Conservation (phyloP, 139 green algal genomes). For the Chlorella vulgaris region DNA sequence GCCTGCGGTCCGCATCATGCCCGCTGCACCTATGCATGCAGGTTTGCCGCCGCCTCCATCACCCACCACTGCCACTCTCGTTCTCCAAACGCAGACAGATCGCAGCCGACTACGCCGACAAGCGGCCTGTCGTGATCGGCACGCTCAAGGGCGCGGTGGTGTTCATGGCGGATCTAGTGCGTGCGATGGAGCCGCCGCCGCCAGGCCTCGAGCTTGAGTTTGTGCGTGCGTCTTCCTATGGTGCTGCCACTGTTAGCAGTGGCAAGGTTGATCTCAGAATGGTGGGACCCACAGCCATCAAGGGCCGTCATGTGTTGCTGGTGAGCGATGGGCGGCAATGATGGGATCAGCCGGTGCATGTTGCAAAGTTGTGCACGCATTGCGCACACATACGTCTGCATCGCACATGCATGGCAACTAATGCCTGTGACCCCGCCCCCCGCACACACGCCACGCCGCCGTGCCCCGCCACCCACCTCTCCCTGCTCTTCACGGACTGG, state of each 20-base stretch:
- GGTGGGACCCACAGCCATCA: slow-evolving; percentile 22
- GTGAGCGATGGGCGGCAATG: slow-evolving; percentile 28
- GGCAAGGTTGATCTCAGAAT: slow-evolving; percentile 45
- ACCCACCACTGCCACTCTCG: background rate
- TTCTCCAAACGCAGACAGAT: slow-evolving; percentile 40
- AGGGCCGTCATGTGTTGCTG: slow-evolving; percentile 64
- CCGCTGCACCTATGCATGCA: too few species aligned
- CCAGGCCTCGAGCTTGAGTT: slow-evolving; percentile 62
- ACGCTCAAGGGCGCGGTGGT: slow-evolving; percentile 66
- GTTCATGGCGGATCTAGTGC: slow-evolving; percentile 67
- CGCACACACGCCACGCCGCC: background rate
- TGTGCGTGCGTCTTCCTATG: slow-evolving; percentile 54
- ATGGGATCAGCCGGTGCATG: background rate
- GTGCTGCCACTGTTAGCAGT: slow-evolving; percentile 28
- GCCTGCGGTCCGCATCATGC: background rate
- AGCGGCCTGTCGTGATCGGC: slow-evolving; percentile 51
- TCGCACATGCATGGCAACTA: slow-evolving; percentile 23
- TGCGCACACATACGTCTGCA: too few species aligned
- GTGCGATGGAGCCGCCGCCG: slow-evolving; percentile 54
- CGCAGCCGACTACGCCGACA: slow-evolving; percentile 49
- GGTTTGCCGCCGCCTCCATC: too few species aligned
- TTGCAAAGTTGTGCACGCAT: background rate
- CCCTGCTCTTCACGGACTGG: slow-evolving; percentile 3
- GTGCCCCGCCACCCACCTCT: background rate
- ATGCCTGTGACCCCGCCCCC: slow-evolving; percentile 40